Conservation (phyloP, 352 stramenopile genomes). For the Phytophthora pluvialis region DNA sequence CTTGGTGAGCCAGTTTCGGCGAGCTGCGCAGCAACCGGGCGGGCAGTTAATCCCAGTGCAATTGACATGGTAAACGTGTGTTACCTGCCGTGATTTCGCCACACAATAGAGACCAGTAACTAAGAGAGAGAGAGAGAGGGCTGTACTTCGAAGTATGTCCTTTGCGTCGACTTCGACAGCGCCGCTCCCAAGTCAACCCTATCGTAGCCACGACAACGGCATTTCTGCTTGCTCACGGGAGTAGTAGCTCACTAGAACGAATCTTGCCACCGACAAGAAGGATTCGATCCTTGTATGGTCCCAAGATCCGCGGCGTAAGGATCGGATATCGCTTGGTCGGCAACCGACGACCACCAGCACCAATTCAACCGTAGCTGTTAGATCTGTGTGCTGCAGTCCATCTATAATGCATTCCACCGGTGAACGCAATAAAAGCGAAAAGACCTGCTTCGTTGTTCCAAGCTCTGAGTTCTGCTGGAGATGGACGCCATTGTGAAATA, state of each 20-base stretch:
- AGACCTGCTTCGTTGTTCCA: neutral
- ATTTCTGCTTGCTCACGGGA: neutral
- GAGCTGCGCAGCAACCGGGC: slow-evolving; percentile 6
- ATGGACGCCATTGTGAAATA: too few species aligned
- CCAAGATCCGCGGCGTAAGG: neutral
- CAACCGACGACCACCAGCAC: slow-evolving; percentile 2
- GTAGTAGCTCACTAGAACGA: neutral
- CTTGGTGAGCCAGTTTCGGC: slow-evolving; percentile 20
- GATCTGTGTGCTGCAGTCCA: neutral
- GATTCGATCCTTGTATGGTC: too few species aligned
- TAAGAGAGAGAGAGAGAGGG: neutral
- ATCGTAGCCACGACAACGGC: neutral
- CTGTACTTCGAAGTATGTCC: too few species aligned
- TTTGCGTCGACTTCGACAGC: slow-evolving; percentile 2
- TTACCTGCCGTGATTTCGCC: slow-evolving; percentile 16
- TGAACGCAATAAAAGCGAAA: too few species aligned
- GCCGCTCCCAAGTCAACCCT: too few species aligned
- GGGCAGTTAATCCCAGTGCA: too few species aligned
- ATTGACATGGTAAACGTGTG: too few species aligned
- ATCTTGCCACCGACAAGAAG: too few species aligned
- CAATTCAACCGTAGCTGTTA: neutral
- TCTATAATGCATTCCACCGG: too few species aligned
- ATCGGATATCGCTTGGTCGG: neutral
- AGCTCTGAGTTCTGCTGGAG: too few species aligned
- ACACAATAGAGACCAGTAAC: slow-evolving; percentile 15